Evolutionary conservation across 495 filamentous ascomycete genomes (phyloP).

Genomic region (Tuber microsphaerosporum): DNA sequence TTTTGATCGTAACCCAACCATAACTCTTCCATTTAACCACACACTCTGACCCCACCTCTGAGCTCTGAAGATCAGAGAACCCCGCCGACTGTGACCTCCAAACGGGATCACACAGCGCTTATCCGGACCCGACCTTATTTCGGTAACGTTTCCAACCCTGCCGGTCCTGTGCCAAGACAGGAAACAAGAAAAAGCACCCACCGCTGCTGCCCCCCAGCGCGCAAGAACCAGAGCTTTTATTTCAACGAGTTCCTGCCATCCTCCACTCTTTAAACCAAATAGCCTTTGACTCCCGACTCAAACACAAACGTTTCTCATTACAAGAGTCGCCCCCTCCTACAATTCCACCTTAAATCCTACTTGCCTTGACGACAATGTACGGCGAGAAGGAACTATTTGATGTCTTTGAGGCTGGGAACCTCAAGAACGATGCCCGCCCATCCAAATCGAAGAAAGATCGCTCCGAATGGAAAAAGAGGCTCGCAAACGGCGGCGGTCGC

Average conservation of each 20-base stretch:
- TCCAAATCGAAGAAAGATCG: slow-evolving; percentile 44
- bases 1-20: background rate
- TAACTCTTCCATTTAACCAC: background rate
- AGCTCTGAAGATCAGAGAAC: background rate
- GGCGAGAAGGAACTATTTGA: slow-evolving; percentile 66
- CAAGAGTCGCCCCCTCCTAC: slow-evolving; percentile 1
- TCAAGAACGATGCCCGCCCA: slow-evolving; percentile 45
- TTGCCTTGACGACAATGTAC: slow-evolving; percentile 30
- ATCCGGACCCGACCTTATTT: slow-evolving; percentile 2
- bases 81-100: background rate
- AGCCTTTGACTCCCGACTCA: background rate
- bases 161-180: background rate
- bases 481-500: slow-evolving; percentile 58
- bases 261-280: background rate
- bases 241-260: background rate
- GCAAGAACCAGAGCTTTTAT: background rate
- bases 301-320: background rate
- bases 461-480: slow-evolving; percentile 71
- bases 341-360: background rate
- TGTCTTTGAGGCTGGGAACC: slow-evolving; percentile 66
- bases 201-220: background rate
- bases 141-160: background rate
- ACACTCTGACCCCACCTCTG: background rate
- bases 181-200: slow-evolving; percentile 1
- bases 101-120: background rate